phyloP scores from a whole-genome alignment of 2,329 filamentous ascomycete species.

The Keithomyces neogunnii region DNA sequence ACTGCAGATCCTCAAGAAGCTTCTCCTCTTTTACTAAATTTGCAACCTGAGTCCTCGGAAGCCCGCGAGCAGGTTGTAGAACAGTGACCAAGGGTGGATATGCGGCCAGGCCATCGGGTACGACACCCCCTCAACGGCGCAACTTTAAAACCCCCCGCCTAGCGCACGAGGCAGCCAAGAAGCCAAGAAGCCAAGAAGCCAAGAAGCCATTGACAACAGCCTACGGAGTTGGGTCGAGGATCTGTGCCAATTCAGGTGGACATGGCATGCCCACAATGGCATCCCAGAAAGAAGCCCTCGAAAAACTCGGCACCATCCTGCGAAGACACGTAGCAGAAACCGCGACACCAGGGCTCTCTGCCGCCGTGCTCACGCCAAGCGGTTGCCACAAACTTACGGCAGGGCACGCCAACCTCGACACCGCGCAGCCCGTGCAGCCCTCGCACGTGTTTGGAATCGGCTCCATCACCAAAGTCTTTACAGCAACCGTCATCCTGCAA shows the following conservation, averaged over 20 bases:
- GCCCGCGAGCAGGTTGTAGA: too few relatives aligned
- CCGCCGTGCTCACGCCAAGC: slow-evolving; percentile 2
- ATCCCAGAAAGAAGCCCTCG: neutral
- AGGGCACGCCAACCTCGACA: slow-evolving; percentile 2
- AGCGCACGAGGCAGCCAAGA: too few relatives aligned
- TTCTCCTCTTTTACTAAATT: neutral
- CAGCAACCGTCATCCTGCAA: slow-evolving; percentile 9
- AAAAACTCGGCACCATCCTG: neutral
- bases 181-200: too few relatives aligned
- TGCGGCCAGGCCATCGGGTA: too few relatives aligned
- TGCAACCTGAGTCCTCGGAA: too few relatives aligned
- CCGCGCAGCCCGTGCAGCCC: slow-evolving; percentile 1
- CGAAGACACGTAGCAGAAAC: neutral
- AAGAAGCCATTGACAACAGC: too few relatives aligned
- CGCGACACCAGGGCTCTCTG: slow-evolving; percentile 6
- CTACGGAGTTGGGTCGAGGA: too few relatives aligned
- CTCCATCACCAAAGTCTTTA: slow-evolving; percentile 12
- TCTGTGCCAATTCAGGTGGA: too few relatives aligned
- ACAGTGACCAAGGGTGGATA: too few relatives aligned
- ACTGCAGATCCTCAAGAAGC: neutral
- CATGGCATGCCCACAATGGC: neutral
- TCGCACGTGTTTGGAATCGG: slow-evolving; percentile 9
- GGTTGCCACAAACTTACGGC: slow-evolving; percentile 5
- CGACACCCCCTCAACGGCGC: too few relatives aligned
- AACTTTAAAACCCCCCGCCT: too few relatives aligned